Conservation (phyloP, 1,284 basidiomycete species). For the Microbotryomycetes sp. region DNA sequence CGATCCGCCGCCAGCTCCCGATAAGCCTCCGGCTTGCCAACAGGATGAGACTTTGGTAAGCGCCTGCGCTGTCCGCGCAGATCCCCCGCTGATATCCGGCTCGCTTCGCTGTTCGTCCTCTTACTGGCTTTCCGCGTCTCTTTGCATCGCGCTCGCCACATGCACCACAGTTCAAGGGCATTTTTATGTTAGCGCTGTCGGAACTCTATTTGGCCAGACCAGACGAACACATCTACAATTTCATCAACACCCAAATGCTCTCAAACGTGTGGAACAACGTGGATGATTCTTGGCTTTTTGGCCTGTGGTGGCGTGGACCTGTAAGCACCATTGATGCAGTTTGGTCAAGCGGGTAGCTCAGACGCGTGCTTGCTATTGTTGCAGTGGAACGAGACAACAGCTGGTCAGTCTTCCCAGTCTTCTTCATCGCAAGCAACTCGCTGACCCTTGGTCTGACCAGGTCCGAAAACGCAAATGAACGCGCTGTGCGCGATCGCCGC, state of each 20-base stretch:
- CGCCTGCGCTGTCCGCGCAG: not conserved
- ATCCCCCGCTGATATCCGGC: too few relatives aligned
- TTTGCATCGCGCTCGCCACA: not conserved
- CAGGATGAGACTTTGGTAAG: constrained; percentile 21
- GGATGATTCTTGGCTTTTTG: constrained; percentile 22
- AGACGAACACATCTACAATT: constrained; percentile 27
- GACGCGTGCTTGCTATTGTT: not conserved
- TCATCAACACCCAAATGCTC: constrained; percentile 24
- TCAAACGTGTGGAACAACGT: constrained; percentile 21
- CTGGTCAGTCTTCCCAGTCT: not conserved
- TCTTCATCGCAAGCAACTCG: not conserved
- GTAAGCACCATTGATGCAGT: constrained; percentile 1
- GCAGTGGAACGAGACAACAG: constrained; percentile 26
- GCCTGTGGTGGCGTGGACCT: constrained; percentile 24
- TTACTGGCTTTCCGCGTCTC: not conserved
- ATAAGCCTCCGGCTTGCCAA: constrained; percentile 17
- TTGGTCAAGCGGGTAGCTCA: not conserved
- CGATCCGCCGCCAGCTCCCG: constrained; percentile 6
- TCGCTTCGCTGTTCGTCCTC: not conserved
- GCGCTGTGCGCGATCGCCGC: constrained; percentile 15
- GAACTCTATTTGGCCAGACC: constrained; percentile 22
- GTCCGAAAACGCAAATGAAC: constrained; percentile 23
- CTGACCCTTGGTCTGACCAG: not conserved
- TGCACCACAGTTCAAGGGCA: constrained; percentile 20
- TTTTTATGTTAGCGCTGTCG: constrained; percentile 18